Base-by-base conservation (phyloP, 768 basidiomycete genomes). In the Russula compacta region DNA sequence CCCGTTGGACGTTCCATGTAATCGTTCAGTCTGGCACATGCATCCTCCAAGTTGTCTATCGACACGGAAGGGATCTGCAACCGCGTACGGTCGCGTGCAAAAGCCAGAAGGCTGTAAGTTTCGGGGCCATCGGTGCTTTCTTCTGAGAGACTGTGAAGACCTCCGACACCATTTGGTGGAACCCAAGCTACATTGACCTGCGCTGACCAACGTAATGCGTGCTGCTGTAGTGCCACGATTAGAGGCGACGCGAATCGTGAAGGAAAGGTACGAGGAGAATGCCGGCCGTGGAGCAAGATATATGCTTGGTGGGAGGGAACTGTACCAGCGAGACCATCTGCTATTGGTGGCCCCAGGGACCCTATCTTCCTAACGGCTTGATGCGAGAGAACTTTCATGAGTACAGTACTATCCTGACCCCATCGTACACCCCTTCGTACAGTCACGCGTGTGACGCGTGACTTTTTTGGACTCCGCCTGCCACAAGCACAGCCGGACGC, bases 131-230 rank as follows among this genome's bases (percentile, higher is more conserved):
- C 38, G 29, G 63, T 52, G 6, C 61, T 64, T 46, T 64, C 69
- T 50, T 63, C 69, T 50, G 57, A 51, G 43, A 66, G 62, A n/a
- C 54, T 56, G 8, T 65, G 62, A 43, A 70, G 67, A 17, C 62
- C 70, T 15, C 70, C 43, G n/a, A 48, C 19, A 6, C 12, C 19
- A 21, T 58, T 49, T 35, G 61, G 29, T 29, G 50, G 71, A 24
- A 76, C 72, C 81, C 81, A 86, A 17, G 81, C 76, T 67, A 85
- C 83, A 69, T 87, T 88, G 64, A 84, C 81, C 2, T 79, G 61
- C 6, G 79, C 83, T 7, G 82, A 81, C 77, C 77, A 81, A 67
- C 74, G 72, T 36, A 70, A 66, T 7, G 74, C 73, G 19, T 73
- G 73, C 10, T 78, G 69, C 58, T 78, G 77, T 40, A 88, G 72